These are phyloP conservation scores for Ceratocystis destructans DNA, from an alignment of 2,329 filamentous ascomycete genomes.

Conservation along the genomic window DNA sequence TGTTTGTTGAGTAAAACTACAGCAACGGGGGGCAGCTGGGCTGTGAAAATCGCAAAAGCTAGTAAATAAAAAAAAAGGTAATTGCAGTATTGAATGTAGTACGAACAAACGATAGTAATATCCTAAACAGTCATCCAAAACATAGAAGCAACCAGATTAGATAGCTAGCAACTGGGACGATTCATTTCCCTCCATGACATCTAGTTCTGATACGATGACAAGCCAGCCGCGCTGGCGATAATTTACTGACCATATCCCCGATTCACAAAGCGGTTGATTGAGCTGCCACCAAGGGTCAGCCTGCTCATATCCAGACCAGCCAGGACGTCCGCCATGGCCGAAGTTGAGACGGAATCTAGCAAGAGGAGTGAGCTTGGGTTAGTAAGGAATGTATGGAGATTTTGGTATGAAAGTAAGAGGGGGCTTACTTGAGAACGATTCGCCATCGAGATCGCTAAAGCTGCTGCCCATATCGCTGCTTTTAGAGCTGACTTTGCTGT, in stretches of 20 bases:
- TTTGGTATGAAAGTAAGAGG: neutral
- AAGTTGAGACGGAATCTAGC: slow-evolving; percentile 66
- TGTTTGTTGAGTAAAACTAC: neutral
- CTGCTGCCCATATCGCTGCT: slow-evolving; percentile 73
- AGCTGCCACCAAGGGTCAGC: slow-evolving; percentile 19
- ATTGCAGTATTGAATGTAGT: neutral
- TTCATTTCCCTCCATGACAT: neutral
- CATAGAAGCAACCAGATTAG: neutral
- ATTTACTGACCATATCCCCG: neutral
- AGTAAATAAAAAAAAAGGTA: neutral
- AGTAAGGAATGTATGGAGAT: neutral
- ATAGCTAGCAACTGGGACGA: neutral
- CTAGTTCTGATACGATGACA: neutral
- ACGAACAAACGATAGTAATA: neutral
- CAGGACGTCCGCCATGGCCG: slow-evolving; percentile 63
- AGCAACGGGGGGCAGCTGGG: neutral
- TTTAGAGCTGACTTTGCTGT: slow-evolving; percentile 40
- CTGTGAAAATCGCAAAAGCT: neutral
- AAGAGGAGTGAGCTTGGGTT: slow-evolving; percentile 6
- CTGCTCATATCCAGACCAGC: slow-evolving; percentile 50
- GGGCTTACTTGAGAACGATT: slow-evolving; percentile 19
- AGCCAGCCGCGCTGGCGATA: no score
- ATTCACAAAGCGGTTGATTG: slow-evolving; percentile 19
- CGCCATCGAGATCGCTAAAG: slow-evolving; percentile 73
- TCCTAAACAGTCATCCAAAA: neutral